These are phyloP conservation scores for Populus tomentosa DNA, from an alignment of 441 rosid genomes.

Conservation along the genomic window DNA sequence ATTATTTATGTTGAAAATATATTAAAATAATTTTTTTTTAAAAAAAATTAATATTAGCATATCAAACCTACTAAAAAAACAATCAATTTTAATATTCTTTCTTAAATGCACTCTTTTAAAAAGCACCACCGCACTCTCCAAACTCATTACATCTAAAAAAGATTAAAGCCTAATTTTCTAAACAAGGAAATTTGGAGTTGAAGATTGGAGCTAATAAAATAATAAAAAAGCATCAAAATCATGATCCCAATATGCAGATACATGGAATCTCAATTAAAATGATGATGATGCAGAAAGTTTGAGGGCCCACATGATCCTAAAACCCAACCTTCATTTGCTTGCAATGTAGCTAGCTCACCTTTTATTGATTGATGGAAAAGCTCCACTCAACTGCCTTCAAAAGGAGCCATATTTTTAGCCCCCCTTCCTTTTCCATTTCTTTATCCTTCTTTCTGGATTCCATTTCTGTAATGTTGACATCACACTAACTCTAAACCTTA, in stretches of 20 bases:
- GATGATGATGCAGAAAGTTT: background rate
- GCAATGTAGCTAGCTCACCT: background rate
- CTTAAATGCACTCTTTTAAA: no score
- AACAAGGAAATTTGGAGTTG: background rate
- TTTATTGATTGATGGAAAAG: background rate
- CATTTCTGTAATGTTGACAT: constrained; percentile 16
- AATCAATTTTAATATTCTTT: no score
- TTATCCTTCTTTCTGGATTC: constrained; percentile 18
- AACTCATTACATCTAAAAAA: no score
- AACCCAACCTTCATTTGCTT: background rate
- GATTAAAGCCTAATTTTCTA: no score
- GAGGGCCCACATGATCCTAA: background rate
- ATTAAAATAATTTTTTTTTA: no score
- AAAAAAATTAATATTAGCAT: rapidly evolving
- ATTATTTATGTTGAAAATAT: no score
- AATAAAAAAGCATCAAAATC: background rate
- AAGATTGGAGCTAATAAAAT: rapidly evolving
- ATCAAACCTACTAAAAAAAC: no score
- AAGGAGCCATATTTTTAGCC: constrained; percentile 1
- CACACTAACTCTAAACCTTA: background rate
- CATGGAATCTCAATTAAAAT: no score
- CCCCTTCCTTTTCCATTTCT: background rate
- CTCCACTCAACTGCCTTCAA: constrained; percentile 2
- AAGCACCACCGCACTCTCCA: no score
- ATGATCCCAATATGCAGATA: background rate